These are phyloP conservation scores for Sclerotinia borealis DNA, from an alignment of 2,329 filamentous ascomycete species.

Conservation along the genomic window DNA sequence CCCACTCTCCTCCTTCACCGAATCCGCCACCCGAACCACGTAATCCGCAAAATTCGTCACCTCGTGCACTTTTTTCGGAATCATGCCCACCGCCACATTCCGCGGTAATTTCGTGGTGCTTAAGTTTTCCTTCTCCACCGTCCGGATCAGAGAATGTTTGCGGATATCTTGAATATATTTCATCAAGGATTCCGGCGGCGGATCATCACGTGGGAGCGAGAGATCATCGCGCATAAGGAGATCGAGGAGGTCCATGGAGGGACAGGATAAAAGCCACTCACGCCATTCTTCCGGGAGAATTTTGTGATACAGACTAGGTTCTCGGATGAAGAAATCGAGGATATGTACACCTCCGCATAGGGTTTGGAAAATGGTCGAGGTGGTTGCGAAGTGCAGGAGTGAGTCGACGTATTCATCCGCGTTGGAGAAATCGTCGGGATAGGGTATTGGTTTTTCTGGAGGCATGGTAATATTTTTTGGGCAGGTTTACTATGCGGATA, in stretches of 20 bases:
- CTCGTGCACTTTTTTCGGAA: conserved; percentile 90
- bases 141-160: conserved; percentile 58
- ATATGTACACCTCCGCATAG: conserved; percentile 98
- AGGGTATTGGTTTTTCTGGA: conserved; percentile 26
- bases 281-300: conserved; percentile 79
- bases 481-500: background rate
- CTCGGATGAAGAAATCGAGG: conserved; percentile 86
- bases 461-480: conserved; percentile 20
- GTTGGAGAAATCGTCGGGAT: conserved; percentile 48
- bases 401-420: conserved; percentile 73
- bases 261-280: conserved; percentile 63
- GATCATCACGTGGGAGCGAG: conserved; percentile 27
- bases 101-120: conserved; percentile 52
- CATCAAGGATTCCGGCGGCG: conserved; percentile 47
- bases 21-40: conserved; percentile 54
- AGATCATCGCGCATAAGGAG: conserved; percentile 76
- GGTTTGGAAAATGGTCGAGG: conserved; percentile 71
- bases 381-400: conserved; percentile 69
- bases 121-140: conserved; percentile 34
- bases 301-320: conserved; percentile 74
- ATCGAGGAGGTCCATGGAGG: conserved; percentile 72
- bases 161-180: conserved; percentile 69
- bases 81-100: conserved; percentile 83
- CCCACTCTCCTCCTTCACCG: conserved; percentile 52
- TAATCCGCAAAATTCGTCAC: conserved; percentile 87